These are phyloP conservation scores for Hordeum vulgare DNA, from an alignment of 176 grass and related monocot species.

Conservation along the genomic window DNA sequence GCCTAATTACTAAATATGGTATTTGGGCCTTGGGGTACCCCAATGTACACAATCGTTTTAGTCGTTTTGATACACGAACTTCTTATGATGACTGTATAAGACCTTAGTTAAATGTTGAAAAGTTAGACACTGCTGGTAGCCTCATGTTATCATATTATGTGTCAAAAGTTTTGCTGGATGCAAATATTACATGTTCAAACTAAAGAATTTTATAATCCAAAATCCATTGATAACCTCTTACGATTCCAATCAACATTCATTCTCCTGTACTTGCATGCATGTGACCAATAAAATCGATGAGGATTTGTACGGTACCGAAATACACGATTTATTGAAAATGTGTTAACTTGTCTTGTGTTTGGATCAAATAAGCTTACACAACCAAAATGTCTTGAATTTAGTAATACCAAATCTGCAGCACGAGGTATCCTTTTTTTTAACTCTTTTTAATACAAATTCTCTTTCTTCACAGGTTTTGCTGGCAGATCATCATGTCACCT, in stretches of 20 bases:
- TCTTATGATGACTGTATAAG: neutral
- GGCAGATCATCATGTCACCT: neutral
- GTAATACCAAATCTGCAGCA: neutral
- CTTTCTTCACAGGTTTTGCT: constrained; percentile 28
- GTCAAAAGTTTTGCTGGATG: neutral
- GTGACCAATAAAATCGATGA: neutral
- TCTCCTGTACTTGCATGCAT: neutral
- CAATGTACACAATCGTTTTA: neutral
- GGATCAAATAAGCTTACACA: neutral
- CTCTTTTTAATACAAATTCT: neutral
- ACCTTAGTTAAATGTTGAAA: neutral
- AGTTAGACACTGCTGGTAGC: neutral
- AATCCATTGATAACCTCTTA: neutral
- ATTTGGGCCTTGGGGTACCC: neutral
- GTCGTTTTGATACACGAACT: neutral
- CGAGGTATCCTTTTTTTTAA: neutral
- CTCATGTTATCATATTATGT: neutral
- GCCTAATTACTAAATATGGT: neutral
- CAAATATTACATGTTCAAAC: neutral
- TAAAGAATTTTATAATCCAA: neutral
- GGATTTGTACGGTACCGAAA: neutral
- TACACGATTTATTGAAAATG: neutral
- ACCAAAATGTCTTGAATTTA: neutral
- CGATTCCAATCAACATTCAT: neutral
- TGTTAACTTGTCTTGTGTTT: neutral